Evolutionary conservation across 805 yeast species (phyloP), one percentile per base, ranked within the genome.

Genomic region (Millerago galiae): DNA sequence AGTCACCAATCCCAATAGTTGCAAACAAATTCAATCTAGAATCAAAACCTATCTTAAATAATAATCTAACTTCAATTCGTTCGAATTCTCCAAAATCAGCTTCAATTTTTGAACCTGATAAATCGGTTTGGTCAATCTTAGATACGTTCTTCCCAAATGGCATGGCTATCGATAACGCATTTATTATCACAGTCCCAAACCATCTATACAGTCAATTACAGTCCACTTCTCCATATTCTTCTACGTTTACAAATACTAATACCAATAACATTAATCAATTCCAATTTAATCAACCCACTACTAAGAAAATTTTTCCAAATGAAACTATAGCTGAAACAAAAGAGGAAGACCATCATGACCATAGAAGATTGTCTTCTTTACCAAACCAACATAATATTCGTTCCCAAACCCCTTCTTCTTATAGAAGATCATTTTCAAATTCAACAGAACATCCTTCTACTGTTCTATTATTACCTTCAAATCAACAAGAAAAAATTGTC

Each of bases 121-220:
- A 71, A 38, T 59, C 65, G 15, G 76, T 85, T 1, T 77, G 79
- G 75, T 60, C 63, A 9, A 51, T 83, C 0, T 50, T 85, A 8
- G 89, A 83, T 45, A 63, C 64, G 16, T 73, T 71, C 51, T 84
- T 65, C 54, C 86, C 89, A 0, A 57, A 65, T n/a, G 87, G 88
- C 0, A 84, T 83, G 89, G 49, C 59, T 2, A 73, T 81, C 71
- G 62, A 65, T 14, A 87, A 82, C 38, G 83, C 91, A 0, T 67
- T 84, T 26, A 58, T 82, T 2, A 69, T 83, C 12, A 84, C 74
- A n/a, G 60, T 67, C 0, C 71, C 75, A 2, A 38, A 43, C 6
- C 44, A 42, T 9, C 14, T 43, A 9, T 41, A 44, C 10, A 41
- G 45, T 12, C 36, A 42, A 29, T 15, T 18, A 33, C 39, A 26